A percentile compares a stretch with the other conserved stretches of the same genome.
These are phyloP conservation scores for Evansstolkia leycettana DNA, from an alignment of 495 filamentous ascomycete species.

Conservation along the genomic window DNA sequence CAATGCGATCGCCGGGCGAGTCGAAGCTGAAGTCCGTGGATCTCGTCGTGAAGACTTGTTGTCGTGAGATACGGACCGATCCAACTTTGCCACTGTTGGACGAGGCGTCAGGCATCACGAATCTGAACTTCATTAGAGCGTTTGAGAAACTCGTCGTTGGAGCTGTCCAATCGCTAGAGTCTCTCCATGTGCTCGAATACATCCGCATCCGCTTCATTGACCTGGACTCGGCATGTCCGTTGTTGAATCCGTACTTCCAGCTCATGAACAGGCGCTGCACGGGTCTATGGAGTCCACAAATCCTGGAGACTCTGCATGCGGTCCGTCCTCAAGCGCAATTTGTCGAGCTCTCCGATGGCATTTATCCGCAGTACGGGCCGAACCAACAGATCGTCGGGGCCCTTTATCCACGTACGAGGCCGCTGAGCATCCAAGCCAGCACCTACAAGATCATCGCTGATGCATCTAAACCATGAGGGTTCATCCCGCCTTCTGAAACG, in stretches of 20 bases:
- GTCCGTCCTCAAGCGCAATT: constrained; percentile 43
- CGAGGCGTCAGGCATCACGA: constrained; percentile 53
- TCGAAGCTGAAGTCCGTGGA: constrained; percentile 48
- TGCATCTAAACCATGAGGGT: constrained; percentile 13
- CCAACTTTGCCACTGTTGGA: constrained; percentile 13
- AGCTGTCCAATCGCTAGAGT: constrained; percentile 43
- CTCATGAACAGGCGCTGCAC: constrained; percentile 43
- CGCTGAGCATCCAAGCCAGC: constrained; percentile 18
- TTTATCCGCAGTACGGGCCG: constrained; percentile 22
- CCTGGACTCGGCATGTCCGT: constrained; percentile 40
- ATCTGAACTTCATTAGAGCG: constrained; percentile 51
- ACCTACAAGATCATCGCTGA: constrained; percentile 26
- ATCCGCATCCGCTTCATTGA: constrained; percentile 62
- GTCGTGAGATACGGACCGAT: constrained; percentile 34
- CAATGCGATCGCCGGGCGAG: constrained; percentile 17
- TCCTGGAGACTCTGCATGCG: constrained; percentile 40
- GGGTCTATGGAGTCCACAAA: constrained; percentile 57
- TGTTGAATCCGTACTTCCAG: constrained; percentile 56
- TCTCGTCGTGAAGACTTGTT: constrained; percentile 57
- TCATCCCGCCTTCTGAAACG: no score
- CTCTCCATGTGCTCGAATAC: constrained; percentile 39
- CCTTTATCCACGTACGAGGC: constrained; percentile 18
- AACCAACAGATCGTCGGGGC: constrained; percentile 19
- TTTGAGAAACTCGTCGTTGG: constrained; percentile 53
- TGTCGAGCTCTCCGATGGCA: constrained; percentile 44